A percentile compares a stretch with the other conserved stretches of the same genome.
Conservation (phyloP, 306 rosid species). For the Nissolia schottii region DNA sequence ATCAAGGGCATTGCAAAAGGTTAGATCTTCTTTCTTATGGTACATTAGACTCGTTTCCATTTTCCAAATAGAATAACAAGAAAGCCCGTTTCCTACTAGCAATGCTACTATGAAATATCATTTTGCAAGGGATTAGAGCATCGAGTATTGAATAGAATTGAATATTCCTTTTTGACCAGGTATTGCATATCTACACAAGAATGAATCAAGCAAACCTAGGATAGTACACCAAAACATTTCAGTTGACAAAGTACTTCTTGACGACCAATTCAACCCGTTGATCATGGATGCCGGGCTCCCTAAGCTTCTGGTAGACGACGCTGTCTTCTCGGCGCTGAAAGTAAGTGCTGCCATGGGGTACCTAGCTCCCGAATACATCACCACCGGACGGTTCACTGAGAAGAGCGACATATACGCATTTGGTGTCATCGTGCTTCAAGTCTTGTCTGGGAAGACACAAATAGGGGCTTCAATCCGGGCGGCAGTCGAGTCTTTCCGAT, state of each 20-base stretch:
- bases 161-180: constrained; percentile 37
- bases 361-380: constrained; percentile 83
- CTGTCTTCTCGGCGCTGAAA: constrained; percentile 75
- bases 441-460: constrained; percentile 53
- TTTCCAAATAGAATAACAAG: not conserved
- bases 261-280: constrained; percentile 57
- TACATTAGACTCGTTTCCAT: not conserved
- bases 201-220: constrained; percentile 53
- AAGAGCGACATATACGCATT: constrained; percentile 84
- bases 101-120: too few species aligned
- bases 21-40: constrained; percentile 21
- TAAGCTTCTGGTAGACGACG: constrained; percentile 83
- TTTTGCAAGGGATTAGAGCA: too few species aligned
- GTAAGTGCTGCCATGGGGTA: constrained; percentile 94
- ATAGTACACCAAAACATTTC: constrained; percentile 83
- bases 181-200: constrained; percentile 60
- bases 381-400: constrained; percentile 79
- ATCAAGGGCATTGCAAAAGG: constrained; percentile 80
- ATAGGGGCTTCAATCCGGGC: constrained; percentile 41
- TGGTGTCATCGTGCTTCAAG: constrained; percentile 75
- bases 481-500: constrained; percentile 43
- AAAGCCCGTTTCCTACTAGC: too few species aligned
- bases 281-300: constrained; percentile 75
- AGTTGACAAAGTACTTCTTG: constrained; percentile 61
- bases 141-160: not conserved